A percentile compares a stretch with the other conserved stretches of the same genome.
Evolutionary conservation across 129 eudicot species (phyloP).

Genomic region (Saussurea involucrata): DNA sequence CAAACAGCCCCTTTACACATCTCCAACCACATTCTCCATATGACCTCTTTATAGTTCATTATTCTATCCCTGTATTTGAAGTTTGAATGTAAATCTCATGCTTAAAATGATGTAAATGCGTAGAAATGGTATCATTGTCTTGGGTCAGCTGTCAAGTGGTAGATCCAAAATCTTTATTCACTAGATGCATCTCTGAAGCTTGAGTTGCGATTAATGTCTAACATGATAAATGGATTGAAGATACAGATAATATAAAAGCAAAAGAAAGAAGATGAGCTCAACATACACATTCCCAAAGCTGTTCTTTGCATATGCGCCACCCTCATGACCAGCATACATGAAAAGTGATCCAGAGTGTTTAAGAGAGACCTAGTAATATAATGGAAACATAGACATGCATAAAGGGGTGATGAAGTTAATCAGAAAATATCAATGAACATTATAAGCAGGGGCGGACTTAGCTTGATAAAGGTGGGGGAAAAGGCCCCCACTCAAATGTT

Average conservation of each 20-base stretch:
- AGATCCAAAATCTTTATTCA: neutral
- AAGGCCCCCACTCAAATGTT: too few relatives aligned
- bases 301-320: constrained; percentile 99
- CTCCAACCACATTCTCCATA: neutral
- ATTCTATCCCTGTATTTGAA: neutral
- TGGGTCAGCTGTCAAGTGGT: neutral
- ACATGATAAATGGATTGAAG: neutral
- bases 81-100: neutral
- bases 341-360: constrained; percentile 99
- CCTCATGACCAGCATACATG: constrained; percentile 98
- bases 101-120: neutral
- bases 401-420: neutral
- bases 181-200: neutral
- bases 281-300: constrained; percentile 92
- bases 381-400: neutral
- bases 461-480: too few relatives aligned
- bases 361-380: constrained; percentile 71
- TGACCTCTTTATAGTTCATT: neutral
- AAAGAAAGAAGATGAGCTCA: constrained; percentile 1
- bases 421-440: neutral
- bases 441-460: too few relatives aligned
- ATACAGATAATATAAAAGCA: constrained; percentile 5
- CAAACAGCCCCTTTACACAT: too few relatives aligned
- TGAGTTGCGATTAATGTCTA: neutral
- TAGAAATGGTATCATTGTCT: neutral